Conservation (phyloP, 2,329 filamentous ascomycete genomes). For the Trichoderma simmonsii region DNA sequence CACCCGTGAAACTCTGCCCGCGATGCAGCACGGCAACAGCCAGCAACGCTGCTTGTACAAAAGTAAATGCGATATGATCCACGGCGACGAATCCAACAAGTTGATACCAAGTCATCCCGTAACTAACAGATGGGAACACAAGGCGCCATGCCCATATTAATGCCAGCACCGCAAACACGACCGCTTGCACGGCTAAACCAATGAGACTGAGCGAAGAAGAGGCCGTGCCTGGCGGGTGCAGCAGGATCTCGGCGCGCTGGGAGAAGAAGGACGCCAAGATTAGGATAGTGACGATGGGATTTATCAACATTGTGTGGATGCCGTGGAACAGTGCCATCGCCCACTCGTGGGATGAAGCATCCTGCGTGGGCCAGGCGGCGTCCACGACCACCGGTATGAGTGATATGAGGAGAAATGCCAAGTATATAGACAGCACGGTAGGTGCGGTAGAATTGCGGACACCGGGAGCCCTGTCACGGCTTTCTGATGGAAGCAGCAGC, state of each 20-base stretch:
- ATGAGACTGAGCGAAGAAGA: background rate
- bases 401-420: background rate
- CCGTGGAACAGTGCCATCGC: background rate
- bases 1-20: background rate
- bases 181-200: background rate
- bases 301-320: background rate
- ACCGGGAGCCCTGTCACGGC: background rate
- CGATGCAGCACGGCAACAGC: background rate
- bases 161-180: background rate
- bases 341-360: background rate
- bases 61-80: background rate
- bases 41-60: background rate
- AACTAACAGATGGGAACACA: too few species aligned
- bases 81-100: background rate
- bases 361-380: background rate
- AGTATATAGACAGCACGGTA: background rate
- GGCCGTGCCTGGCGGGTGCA: background rate
- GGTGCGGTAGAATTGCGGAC: background rate
- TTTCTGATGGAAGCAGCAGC: background rate
- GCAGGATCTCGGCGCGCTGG: background rate
- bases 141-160: background rate
- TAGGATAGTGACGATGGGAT: background rate
- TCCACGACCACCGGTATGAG: background rate
- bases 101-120: background rate
- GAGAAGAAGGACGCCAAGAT: background rate